These are phyloP conservation scores for Cylindricascospora bacillispora DNA, from an alignment of 1,139 yeast species.

Conservation along the genomic window DNA sequence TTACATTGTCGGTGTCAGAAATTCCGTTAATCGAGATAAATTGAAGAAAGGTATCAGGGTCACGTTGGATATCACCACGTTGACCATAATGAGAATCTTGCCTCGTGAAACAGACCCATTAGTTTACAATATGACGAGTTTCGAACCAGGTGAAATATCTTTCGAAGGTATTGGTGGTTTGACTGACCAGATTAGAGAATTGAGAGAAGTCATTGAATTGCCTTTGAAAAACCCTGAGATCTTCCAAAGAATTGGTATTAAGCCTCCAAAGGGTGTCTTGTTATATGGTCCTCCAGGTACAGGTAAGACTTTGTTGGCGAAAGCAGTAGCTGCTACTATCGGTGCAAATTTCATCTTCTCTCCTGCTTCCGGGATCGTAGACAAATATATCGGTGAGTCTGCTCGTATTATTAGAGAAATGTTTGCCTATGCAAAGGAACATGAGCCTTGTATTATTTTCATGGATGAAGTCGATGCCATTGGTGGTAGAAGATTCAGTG, in stretches of 20 bases:
- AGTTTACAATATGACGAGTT: constrained; percentile 96
- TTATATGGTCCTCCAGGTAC: constrained; percentile 99
- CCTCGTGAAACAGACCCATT: constrained; percentile 98
- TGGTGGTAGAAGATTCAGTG: constrained; percentile 96
- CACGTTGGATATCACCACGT: constrained; percentile 93
- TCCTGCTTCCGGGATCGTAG: constrained; percentile 97
- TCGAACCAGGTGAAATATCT: constrained; percentile 92
- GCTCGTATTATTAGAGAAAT: constrained; percentile 95
- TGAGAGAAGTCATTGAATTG: constrained; percentile 93
- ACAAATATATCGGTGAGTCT: constrained; percentile 96
- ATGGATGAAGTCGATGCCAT: constrained; percentile 99
- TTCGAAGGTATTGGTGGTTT: constrained; percentile 96
- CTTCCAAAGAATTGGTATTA: constrained; percentile 90
- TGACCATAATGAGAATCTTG: constrained; percentile 92
- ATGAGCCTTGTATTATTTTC: constrained; percentile 96
- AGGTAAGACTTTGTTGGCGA: constrained; percentile 90
- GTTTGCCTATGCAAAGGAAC: constrained; percentile 97
- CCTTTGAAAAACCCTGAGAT: constrained; percentile 96
- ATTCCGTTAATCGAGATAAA: constrained; percentile 72
- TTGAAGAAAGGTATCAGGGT: constrained; percentile 93
- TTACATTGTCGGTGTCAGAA: constrained; percentile 94
- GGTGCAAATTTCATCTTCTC: constrained; percentile 97
- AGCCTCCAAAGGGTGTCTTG: constrained; percentile 95
- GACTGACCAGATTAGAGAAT: constrained; percentile 88
- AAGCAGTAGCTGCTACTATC: constrained; percentile 97